Evolutionary conservation across 2,329 filamentous ascomycete species (phyloP).

Genomic region (Pseudocercospora fijiensis): DNA sequence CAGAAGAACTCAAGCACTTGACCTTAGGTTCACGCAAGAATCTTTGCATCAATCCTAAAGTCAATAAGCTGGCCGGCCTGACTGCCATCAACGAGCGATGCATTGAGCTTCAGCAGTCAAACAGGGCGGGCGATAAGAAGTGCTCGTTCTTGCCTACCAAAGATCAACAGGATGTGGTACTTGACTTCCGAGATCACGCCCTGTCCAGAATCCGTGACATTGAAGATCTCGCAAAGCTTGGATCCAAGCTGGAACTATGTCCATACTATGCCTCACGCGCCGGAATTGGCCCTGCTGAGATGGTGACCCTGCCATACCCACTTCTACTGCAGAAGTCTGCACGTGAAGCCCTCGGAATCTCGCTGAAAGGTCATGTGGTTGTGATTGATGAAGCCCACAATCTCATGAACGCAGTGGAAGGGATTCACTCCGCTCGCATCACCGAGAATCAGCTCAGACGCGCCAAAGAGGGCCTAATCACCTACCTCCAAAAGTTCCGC

Average conservation of each 20-base stretch:
- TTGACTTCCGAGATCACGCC: slow-evolving; percentile 80
- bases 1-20: slow-evolving; percentile 72
- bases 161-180: slow-evolving; percentile 67
- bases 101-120: slow-evolving; percentile 79
- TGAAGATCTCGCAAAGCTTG: slow-evolving; percentile 79
- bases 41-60: slow-evolving; percentile 83
- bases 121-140: slow-evolving; percentile 60
- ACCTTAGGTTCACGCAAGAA: slow-evolving; percentile 84
- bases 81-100: slow-evolving; percentile 93
- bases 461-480: slow-evolving; percentile 71
- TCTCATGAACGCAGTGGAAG: slow-evolving; percentile 89
- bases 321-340: slow-evolving; percentile 83
- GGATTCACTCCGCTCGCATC: slow-evolving; percentile 79
- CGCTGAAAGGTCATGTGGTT: slow-evolving; percentile 82
- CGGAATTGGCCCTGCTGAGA: slow-evolving; percentile 71
- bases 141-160: slow-evolving; percentile 79
- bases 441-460: slow-evolving; percentile 69
- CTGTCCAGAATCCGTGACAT: slow-evolving; percentile 88
- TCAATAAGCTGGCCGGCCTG: slow-evolving; percentile 65
- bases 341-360: slow-evolving; percentile 81
- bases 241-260: slow-evolving; percentile 76
- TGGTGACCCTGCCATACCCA: slow-evolving; percentile 90
- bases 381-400: slow-evolving; percentile 98
- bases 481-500: slow-evolving; percentile 84
- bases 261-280: slow-evolving; percentile 94